Evolutionary conservation across 1,284 basidiomycete genomes (phyloP), one percentile per base, ranked within the genome.

Genomic region (Uromyces viciae-fabae): DNA sequence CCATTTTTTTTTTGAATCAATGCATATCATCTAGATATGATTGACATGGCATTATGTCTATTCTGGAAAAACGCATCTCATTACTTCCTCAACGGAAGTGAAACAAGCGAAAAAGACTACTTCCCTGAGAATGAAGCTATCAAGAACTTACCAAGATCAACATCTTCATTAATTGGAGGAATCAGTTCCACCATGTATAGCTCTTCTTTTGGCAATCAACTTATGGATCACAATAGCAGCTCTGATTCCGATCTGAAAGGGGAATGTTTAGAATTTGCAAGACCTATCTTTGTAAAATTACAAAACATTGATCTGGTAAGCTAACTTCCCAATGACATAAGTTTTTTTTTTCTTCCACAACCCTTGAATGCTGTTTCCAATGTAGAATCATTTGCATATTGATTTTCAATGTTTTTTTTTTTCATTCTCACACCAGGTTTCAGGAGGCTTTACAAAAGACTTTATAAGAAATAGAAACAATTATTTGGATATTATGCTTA

Each of bases 251-350:
- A 72, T 60, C 49, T 75, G 19, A 81, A 68, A 75, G 79, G 75
- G 68, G 79, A 81, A 64, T 66, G 69, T 28, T 42, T 81, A 15
- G 58, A 75, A 64, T 64, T 72, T 40, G 25, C 68, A 17, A 68
- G 72, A 46, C 72, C 71, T 25, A 56, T 73, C 11, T 68, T 81
- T 52, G 38, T 40, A 36, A 74, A 62, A 68, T 46, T 81, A n/a
- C 79, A 62, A 28, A 81, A 75, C 33, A 60, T 81, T n/a, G 72
- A 81, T 68, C 46, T 81, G 60, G 79, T 81, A 38, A n/a, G n/a
- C n/a, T n/a, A n/a, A n/a, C n/a, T n/a, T n/a, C n/a, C n/a, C n/a
- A n/a, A n/a, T n/a, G n/a, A n/a, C n/a, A n/a, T n/a, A n/a, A 64
- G 78, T 58, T 22, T 22, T 71, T 52, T 17, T 49, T 25, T 71